Percentiles rank a stretch among this genome's conserved stretches.
Conservation (phyloP, 2,329 filamentous ascomycete species). For the Aspergillus pseudonomiae region DNA sequence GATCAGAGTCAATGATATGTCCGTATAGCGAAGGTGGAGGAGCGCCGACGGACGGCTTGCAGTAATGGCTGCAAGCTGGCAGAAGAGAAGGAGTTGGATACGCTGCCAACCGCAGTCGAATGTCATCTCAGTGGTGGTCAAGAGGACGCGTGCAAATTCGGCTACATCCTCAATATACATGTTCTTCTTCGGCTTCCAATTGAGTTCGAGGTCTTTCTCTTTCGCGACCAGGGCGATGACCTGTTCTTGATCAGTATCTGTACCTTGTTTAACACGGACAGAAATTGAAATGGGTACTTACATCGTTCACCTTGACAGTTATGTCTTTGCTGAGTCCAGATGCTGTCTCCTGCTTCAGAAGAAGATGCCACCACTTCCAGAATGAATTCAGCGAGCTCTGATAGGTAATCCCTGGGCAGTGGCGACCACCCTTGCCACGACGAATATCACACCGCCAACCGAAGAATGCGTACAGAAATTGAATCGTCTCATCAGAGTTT, state of each 20-base stretch:
- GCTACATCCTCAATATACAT: slow-evolving; percentile 38
- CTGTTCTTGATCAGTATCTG: slow-evolving; percentile 19
- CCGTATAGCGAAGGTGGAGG: slow-evolving; percentile 29
- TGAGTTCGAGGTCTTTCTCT: slow-evolving; percentile 29
- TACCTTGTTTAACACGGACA: neutral
- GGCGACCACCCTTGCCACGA: slow-evolving; percentile 18
- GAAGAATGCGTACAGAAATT: slow-evolving; percentile 18
- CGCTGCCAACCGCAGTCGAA: slow-evolving; percentile 32
- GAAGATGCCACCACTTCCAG: slow-evolving; percentile 26
- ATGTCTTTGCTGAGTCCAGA: slow-evolving; percentile 16
- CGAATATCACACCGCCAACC: slow-evolving; percentile 16
- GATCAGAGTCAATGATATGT: slow-evolving; percentile 32
- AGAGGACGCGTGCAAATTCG: slow-evolving; percentile 31
- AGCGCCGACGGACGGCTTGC: slow-evolving; percentile 24
- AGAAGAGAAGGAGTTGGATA: slow-evolving; percentile 29
- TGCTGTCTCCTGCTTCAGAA: slow-evolving; percentile 20
- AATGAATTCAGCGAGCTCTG: slow-evolving; percentile 26
- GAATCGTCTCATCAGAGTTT: slow-evolving; percentile 21
- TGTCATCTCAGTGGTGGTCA: slow-evolving; percentile 36
- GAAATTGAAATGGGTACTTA: neutral
- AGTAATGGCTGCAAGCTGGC: slow-evolving; percentile 33
- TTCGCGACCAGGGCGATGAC: slow-evolving; percentile 29
- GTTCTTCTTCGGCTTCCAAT: slow-evolving; percentile 26
- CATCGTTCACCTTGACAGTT: neutral
- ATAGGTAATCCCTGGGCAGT: slow-evolving; percentile 16